Base-by-base conservation (phyloP, 2,329 filamentous ascomycete genomes). In the Chaetomium strumarium region DNA sequence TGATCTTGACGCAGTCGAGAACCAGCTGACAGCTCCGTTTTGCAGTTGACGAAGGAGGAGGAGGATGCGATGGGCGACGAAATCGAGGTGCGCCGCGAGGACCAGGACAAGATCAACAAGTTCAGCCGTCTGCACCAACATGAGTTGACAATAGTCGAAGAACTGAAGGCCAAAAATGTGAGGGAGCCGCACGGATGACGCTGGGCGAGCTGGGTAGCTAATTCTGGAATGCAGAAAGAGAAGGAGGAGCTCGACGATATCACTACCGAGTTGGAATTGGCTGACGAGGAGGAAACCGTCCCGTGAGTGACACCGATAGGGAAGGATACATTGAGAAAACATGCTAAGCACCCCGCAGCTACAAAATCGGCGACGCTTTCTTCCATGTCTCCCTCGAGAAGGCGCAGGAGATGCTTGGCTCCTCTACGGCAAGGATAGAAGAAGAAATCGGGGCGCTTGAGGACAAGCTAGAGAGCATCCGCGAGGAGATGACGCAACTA, bases 31-130 rank as follows among this genome's bases (percentile, higher is more conserved):
- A 39, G n/a, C 14, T n/a, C 3, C 34, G 5, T 37, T 14, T 8
- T 20, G 41, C 66, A 97, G 93, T 86, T 99, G 61, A 90, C 89
- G 42, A 95, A 90, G 67, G 92, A 96, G 68, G 92, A 97, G 64
- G 93, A 99, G 72, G 85, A 84, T 54, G 77, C 84, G 17, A 78
- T 78, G 48, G 80, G 82, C 56, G 87, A 93, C 60, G 93, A 99
- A 67, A 86, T 90, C 63, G 88, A 96, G 71, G 93, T 99, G 54
- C 88, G 93, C 55, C 87, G 91, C 65, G 91, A 97, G 69, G 93
- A 99, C 68, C 93, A 99, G 71, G 91, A 97, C 74, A 95, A 93
- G 74, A 99, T 99, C 81, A 99, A 99, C 74, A 86, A 84, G 60
- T 99, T 99, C 77, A 96, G 91, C 70, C 85, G 90, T 41, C 77